phyloP scores from a whole-genome alignment of 345 rosid species.

The Salix dunnii region DNA sequence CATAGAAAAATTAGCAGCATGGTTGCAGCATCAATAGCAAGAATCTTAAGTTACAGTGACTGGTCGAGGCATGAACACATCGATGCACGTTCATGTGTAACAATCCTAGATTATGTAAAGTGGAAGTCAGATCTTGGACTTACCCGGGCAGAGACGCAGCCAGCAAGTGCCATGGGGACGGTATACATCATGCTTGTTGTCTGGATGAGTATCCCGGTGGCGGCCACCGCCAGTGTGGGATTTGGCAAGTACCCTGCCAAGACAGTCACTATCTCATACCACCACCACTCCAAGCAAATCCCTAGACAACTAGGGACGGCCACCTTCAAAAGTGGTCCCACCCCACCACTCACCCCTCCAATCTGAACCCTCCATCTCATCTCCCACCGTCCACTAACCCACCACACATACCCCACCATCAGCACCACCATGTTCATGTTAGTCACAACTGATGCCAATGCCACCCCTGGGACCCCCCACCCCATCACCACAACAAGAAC shows the following conservation, averaged over 20 bases:
- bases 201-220: constrained; percentile 90
- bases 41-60: constrained; percentile 18
- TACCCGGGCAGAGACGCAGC: constrained; percentile 98
- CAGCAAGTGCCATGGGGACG: constrained; percentile 97
- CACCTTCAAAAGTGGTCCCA: constrained; percentile 68
- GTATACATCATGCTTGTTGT: constrained; percentile 99
- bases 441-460: constrained; percentile 84
- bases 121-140: constrained; percentile 7
- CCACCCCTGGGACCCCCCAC: constrained; percentile 90
- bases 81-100: neutral
- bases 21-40: neutral
- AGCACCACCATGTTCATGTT: constrained; percentile 77
- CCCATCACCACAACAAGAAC: constrained; percentile 49
- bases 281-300: constrained; percentile 99
- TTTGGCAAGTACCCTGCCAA: constrained; percentile 86
- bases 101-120: neutral
- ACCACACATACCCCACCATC: constrained; percentile 77
- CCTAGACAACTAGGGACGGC: constrained; percentile 95
- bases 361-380: constrained; percentile 46
- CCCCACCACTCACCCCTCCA: constrained; percentile 49
- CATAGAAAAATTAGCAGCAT: neutral
- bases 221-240: constrained; percentile 83
- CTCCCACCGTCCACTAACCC: constrained; percentile 50
- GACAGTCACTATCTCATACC: constrained; percentile 93
- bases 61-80: neutral